Evolutionary conservation across 179 eudicot species (phyloP), one percentile per base, ranked within the genome.

Genomic region (Drosera spatulata): DNA sequence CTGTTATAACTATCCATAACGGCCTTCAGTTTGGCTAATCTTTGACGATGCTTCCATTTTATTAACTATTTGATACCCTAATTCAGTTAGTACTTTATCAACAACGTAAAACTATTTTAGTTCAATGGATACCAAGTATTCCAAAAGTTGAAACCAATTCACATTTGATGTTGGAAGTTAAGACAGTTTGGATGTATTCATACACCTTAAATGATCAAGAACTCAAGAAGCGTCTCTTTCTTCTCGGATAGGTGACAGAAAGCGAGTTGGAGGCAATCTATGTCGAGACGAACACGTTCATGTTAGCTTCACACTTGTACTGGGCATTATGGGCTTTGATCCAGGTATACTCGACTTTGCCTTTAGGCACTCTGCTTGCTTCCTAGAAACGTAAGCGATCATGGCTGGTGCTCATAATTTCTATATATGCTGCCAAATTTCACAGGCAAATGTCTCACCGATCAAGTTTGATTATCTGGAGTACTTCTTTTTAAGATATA

Each of bases 271-370:
- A 86, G 66, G 79, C 85, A 38, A 83, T 94, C 11, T 83, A 84
- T 57, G 71, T 85, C n/a, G 99, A 94, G 77, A 77, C 99, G 15
- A 85, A 78, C 53, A 50, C 81, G 33, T 94, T 73, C 75, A 90
- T 72, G 91, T 72, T 94, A 61, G 90, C 88, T 65, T 94, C 99
- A 70, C 99, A 94, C 75, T 42, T 94, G 69, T 82, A 66, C 67
- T 93, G 99, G 99, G 99, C 94, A 60, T 58, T 90, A 50, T 94
- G 99, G 99, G 94, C 95, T 59, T 62, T 90, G 44, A 90, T 90
- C 69, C 97, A 90, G 95, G 95, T 90, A 80, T 7, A 2, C 33
- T 67, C 8, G n/a, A 40, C 38, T 41, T 48, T 7, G 43, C 41
- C 22, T 39, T 13, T 14, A 49, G 43, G 15, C 6, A 22, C 48